A percentile compares a stretch with the other conserved stretches of the same genome.
Conservation (phyloP, 1,284 basidiomycete species). For the Clitocybe nebularis region DNA sequence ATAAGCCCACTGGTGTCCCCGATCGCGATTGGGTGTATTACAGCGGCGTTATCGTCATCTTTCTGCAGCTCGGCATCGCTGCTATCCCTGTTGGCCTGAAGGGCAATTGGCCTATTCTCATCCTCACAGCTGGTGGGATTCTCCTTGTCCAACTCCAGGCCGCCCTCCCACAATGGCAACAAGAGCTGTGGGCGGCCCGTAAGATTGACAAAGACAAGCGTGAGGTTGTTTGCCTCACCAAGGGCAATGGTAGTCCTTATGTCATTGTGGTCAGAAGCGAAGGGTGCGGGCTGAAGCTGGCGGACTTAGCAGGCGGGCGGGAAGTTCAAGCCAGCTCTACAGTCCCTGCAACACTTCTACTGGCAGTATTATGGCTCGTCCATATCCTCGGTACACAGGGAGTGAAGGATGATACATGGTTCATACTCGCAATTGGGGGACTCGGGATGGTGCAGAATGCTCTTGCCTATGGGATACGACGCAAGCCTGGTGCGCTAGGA, state of each 20-base stretch:
- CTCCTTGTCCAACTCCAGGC: constrained; percentile 20
- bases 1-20: neutral
- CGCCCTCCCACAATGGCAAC: constrained; percentile 27
- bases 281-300: constrained; percentile 22
- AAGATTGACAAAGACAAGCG: constrained; percentile 10
- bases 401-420: constrained; percentile 3
- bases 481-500: constrained; percentile 4
- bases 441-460: constrained; percentile 10
- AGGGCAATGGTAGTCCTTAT: constrained; percentile 26
- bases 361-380: constrained; percentile 3
- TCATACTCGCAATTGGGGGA: constrained; percentile 1
- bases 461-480: constrained; percentile 1
- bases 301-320: constrained; percentile 23
- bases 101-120: constrained; percentile 25
- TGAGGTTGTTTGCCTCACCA: constrained; percentile 24
- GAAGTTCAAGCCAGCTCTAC: neutral
- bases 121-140: constrained; percentile 25
- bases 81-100: constrained; percentile 21
- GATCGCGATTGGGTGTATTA: constrained; percentile 26
- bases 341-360: neutral
- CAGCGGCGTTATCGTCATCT: constrained; percentile 21
- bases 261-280: constrained; percentile 29
- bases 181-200: constrained; percentile 27
- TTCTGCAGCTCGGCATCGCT: constrained; percentile 25
- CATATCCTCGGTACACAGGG: constrained; percentile 3